Conservation (phyloP, 768 basidiomycete species). For the Suillus tomentosus region DNA sequence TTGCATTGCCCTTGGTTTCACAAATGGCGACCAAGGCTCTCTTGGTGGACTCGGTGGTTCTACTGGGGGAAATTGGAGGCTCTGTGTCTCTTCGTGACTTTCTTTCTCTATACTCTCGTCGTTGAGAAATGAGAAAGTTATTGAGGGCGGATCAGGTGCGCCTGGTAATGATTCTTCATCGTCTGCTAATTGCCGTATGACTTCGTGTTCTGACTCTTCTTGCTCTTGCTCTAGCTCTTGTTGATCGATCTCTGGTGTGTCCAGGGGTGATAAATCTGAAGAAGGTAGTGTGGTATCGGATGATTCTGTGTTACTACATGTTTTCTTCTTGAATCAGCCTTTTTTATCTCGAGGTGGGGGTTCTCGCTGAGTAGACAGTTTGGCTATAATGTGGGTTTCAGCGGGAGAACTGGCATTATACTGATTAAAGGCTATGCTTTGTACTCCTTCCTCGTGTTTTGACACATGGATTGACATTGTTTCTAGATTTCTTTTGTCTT, state of each 20-base stretch:
- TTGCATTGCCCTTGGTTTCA: too few relatives aligned
- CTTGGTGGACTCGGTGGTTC: too few relatives aligned
- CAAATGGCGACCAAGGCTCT: too few relatives aligned
- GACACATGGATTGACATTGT: background rate
- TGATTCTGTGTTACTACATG: rapidly evolving
- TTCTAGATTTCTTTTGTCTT: too few relatives aligned
- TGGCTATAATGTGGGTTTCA: background rate
- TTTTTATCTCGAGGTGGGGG: background rate
- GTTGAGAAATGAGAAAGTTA: too few relatives aligned
- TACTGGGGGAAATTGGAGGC: too few relatives aligned
- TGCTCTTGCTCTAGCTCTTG: background rate
- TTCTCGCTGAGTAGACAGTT: background rate
- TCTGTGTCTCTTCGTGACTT: too few relatives aligned
- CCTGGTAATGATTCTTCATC: background rate
- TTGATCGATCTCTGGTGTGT: background rate
- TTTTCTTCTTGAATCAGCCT: background rate
- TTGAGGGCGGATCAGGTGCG: too few relatives aligned
- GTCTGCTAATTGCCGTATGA: background rate
- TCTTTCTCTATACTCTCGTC: too few relatives aligned
- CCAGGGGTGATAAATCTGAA: background rate
- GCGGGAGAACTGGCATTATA: background rate
- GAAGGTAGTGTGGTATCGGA: background rate
- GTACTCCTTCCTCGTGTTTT: background rate
- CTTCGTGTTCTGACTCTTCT: background rate
- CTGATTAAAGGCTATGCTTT: background rate